phyloP scores from a whole-genome alignment of 257 asterid species.

The Solanum commersonii region DNA sequence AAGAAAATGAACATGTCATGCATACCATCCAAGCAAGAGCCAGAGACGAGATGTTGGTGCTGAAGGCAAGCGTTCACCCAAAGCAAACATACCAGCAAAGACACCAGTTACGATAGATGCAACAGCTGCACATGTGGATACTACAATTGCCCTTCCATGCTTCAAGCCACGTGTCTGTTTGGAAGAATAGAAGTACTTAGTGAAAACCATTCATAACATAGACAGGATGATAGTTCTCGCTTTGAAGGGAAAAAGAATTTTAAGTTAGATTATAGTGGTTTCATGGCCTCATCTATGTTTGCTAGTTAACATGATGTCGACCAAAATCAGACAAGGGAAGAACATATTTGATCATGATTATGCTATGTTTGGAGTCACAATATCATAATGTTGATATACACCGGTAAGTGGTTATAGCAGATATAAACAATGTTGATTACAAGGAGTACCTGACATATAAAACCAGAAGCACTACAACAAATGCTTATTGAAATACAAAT shows the following conservation, averaged over 20 bases:
- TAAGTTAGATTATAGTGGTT: not conserved
- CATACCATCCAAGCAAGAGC: conserved; percentile 91
- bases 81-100: conserved; percentile 92
- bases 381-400: not conserved
- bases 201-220: not conserved
- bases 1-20: not conserved
- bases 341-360: not conserved
- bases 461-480: conserved; percentile 90
- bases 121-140: conserved; percentile 97
- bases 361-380: not conserved
- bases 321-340: not conserved
- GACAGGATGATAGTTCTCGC: not conserved
- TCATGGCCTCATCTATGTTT: not conserved
- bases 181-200: not conserved
- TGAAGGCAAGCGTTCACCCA: conserved; percentile 86
- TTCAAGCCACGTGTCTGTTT: conserved; percentile 88
- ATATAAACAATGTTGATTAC: not conserved
- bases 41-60: conserved; percentile 66
- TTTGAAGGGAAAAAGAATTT: not conserved
- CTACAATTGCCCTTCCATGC: conserved; percentile 96
- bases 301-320: not conserved
- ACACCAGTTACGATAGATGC: conserved; percentile 97
- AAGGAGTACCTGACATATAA: conserved; percentile 64
- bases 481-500: conserved; percentile 67
- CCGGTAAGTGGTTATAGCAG: not conserved